Conservation (phyloP, 2,329 filamentous ascomycete species). For the Diaporthe helianthi region DNA sequence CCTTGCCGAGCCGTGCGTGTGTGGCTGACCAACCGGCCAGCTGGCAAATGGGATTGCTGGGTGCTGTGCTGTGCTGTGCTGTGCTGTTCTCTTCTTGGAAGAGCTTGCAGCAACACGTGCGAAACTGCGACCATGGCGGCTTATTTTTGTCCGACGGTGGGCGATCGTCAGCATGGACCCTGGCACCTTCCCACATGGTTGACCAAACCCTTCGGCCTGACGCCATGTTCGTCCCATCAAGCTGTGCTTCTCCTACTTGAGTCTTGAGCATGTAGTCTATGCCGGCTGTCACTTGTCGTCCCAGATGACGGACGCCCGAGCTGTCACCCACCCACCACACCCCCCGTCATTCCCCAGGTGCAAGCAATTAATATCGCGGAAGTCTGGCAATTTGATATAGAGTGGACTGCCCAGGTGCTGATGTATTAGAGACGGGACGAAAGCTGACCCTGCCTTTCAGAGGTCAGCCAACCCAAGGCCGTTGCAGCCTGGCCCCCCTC, state of each 20-base stretch:
- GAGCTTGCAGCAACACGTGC: slow-evolving; percentile 18
- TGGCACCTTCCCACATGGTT: background rate
- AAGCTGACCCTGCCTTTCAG: background rate
- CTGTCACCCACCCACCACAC: slow-evolving; percentile 15
- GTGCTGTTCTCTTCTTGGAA: slow-evolving; percentile 8
- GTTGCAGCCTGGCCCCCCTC: background rate
- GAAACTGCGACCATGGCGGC: background rate
- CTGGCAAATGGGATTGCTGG: background rate
- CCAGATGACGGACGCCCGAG: background rate
- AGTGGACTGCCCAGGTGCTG: background rate
- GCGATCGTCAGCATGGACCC: background rate
- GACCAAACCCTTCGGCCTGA: background rate
- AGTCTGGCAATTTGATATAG: slow-evolving; percentile 19
- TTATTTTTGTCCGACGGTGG: background rate
- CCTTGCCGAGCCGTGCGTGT: background rate
- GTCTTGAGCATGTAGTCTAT: background rate
- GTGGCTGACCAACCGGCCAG: background rate
- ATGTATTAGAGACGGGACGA: background rate
- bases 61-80: too few relatives aligned
- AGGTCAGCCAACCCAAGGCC: background rate
- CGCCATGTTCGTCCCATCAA: slow-evolving; percentile 3
- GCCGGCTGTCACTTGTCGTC: background rate
- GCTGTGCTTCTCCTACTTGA: too few relatives aligned
- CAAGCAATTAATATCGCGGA: slow-evolving; percentile 5
- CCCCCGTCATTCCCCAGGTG: background rate